These are phyloP conservation scores for Actinidia arguta DNA, from an alignment of 179 eudicot genomes.

Conservation along the genomic window DNA sequence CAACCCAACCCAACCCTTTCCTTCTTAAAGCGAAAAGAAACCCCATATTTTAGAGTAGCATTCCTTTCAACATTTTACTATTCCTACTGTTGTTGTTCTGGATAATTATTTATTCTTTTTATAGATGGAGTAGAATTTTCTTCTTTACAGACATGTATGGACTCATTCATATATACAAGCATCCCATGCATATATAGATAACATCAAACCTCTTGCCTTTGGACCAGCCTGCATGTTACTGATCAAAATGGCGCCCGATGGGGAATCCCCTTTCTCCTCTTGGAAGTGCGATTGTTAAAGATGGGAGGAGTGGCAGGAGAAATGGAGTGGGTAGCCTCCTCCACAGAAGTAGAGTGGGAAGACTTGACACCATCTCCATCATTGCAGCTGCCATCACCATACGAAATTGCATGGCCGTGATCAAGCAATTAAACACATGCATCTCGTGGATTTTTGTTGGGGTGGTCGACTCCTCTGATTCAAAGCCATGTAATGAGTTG, in stretches of 20 bases:
- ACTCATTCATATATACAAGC: background rate
- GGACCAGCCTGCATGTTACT: background rate
- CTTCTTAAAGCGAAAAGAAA: too few relatives aligned
- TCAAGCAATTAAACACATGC: slow-evolving; percentile 11
- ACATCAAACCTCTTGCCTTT: background rate
- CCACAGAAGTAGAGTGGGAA: slow-evolving; percentile 29
- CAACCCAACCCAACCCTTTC: background rate
- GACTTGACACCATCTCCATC: slow-evolving; percentile 18
- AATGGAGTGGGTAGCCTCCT: slow-evolving; percentile 20
- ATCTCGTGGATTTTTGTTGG: slow-evolving; percentile 31
- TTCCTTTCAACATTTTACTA: background rate
- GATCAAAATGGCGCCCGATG: slow-evolving; percentile 45
- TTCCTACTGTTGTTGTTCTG: background rate
- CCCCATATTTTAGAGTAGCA: background rate
- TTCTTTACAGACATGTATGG: background rate
- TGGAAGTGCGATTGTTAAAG: slow-evolving; percentile 42
- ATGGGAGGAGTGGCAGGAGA: slow-evolving; percentile 49
- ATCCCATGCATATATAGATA: too few relatives aligned
- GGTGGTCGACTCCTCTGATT: slow-evolving; percentile 36
- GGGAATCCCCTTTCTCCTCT: slow-evolving; percentile 52
- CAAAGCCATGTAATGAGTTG: slow-evolving; percentile 7
- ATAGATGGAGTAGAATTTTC: too few relatives aligned
- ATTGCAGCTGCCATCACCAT: background rate
- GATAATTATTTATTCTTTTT: background rate
- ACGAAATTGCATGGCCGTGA: slow-evolving; percentile 4